Conservation (phyloP, 1,284 basidiomycete species). For the Leccinum fallax region DNA sequence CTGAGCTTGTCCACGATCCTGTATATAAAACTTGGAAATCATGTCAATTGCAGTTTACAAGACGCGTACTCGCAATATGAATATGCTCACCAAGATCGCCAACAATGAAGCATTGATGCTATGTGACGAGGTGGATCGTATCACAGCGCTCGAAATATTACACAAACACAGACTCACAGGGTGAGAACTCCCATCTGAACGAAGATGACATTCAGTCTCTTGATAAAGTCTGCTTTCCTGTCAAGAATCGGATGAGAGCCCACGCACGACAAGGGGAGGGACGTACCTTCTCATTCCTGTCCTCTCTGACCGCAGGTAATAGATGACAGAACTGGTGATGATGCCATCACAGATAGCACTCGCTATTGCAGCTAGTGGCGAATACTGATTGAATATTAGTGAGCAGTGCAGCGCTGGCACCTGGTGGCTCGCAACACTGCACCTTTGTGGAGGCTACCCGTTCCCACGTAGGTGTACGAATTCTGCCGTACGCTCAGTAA, state of each 20-base stretch:
- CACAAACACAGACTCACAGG: slow-evolving; percentile 12
- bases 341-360: slow-evolving; percentile 23
- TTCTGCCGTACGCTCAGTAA: slow-evolving; percentile 6
- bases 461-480: slow-evolving; percentile 14
- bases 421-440: background rate
- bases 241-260: background rate
- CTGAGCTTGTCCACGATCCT: background rate
- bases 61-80: background rate
- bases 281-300: slow-evolving; percentile 19
- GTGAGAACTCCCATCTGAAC: slow-evolving; percentile 31
- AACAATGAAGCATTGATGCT: slow-evolving; percentile 21
- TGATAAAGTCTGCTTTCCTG: slow-evolving; percentile 15
- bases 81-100: slow-evolving; percentile 13
- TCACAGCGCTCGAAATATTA: background rate
- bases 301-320: slow-evolving; percentile 22
- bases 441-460: slow-evolving; percentile 8
- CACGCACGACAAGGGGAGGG: background rate
- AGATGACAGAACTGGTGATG: slow-evolving; percentile 24
- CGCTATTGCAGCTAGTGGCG: slow-evolving; percentile 8
- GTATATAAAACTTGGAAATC: slow-evolving; percentile 16
- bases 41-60: background rate
- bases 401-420: background rate
- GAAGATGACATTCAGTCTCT: slow-evolving; percentile 21
- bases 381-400: slow-evolving; percentile 3
- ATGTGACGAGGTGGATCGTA: background rate